Evolutionary conservation across 495 filamentous ascomycete genomes (phyloP), one percentile per base, ranked within the genome.

Genomic region (Aspergillus indologenus): DNA sequence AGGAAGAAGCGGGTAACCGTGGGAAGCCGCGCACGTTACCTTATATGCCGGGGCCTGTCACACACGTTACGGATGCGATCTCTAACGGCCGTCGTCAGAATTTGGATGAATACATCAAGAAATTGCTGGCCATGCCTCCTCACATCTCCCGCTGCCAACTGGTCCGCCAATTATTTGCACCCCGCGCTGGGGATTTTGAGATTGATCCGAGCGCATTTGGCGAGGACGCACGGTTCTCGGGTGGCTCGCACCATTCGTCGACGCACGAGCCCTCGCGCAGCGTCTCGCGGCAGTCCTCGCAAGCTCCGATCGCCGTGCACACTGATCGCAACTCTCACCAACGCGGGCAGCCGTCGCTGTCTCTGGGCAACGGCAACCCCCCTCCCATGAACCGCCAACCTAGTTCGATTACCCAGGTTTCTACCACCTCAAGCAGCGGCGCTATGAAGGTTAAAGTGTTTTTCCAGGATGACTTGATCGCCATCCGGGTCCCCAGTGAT

Each of bases 11-110:
- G 24, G 93, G 94, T 21, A 89, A 89, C 54, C 85, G 84, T 50
- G 83, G 84, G 44, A 85, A 87, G 62, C 85, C 88, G 54, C 86
- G 94, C 29, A 90, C 88, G 17, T 71, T 98, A 7, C 94, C 94
- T n/a, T 98, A 93, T 72, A 98, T 98, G 94, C 94, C 94, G 19
- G 94, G 94, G 11, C 94, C 94, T 20, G 93, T 98, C 64, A 96
- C 92, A 57, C 95, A 96, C 74, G 95, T 98, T 53, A 98, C 95
- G 17, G 95, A 97, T 68, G 90, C 90, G 7, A 97, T 98, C 65
- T 96, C 92, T 42, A 91, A 96, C 62, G 94, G 91, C 29, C 86
- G 94, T 50, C 86, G 92, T 48, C 88, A 91, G 62, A 96, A 92
- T 69, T 78, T 98, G 14, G 92, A 98, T 67, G 88, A 92, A 56